phyloP scores from a whole-genome alignment of 108 stramenopile genomes.

The Parietichytrium sp. region DNA sequence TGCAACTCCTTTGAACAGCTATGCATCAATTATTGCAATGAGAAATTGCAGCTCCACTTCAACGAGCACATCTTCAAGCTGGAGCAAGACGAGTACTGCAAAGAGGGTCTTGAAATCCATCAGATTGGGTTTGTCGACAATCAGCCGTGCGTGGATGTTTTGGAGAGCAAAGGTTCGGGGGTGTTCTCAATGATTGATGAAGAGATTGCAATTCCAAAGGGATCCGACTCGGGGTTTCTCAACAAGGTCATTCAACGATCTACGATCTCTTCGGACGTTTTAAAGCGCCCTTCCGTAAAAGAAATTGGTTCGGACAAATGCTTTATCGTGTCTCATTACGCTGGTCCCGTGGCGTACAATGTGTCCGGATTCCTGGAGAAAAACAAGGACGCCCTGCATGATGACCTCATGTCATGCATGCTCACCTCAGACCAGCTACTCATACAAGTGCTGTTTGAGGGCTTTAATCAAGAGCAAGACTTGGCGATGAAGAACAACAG shows the following conservation, averaged over 20 bases:
- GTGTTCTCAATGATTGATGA: conserved; percentile 83
- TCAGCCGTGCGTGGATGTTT: conserved; percentile 72
- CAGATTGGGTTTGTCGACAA: conserved; percentile 79
- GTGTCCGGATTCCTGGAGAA: conserved; percentile 56
- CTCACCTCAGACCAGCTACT: conserved; percentile 38
- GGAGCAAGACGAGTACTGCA: conserved; percentile 67
- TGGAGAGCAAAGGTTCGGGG: conserved; percentile 79
- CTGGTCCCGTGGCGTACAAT: conserved; percentile 56
- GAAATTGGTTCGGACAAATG: neutral
- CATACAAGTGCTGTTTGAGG: conserved; percentile 52
- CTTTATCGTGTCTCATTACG: conserved; percentile 61
- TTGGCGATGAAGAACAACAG: neutral
- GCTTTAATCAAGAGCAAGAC: neutral
- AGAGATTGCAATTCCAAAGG: conserved; percentile 59
- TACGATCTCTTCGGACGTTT: neutral
- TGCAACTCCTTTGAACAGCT: conserved; percentile 65
- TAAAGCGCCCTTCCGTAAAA: conserved; percentile 5
- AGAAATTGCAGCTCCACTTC: conserved; percentile 72
- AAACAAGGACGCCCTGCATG: conserved; percentile 61
- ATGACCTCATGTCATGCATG: conserved; percentile 56
- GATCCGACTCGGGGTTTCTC: conserved; percentile 42
- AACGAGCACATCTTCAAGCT: conserved; percentile 64
- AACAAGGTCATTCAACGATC: neutral
- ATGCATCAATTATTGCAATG: conserved; percentile 64
- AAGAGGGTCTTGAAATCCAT: conserved; percentile 65